A percentile compares a stretch with the other conserved stretches of the same genome.
Conservation (phyloP, 139 green algal genomes). For the Tetradesmus lagerheimii region DNA sequence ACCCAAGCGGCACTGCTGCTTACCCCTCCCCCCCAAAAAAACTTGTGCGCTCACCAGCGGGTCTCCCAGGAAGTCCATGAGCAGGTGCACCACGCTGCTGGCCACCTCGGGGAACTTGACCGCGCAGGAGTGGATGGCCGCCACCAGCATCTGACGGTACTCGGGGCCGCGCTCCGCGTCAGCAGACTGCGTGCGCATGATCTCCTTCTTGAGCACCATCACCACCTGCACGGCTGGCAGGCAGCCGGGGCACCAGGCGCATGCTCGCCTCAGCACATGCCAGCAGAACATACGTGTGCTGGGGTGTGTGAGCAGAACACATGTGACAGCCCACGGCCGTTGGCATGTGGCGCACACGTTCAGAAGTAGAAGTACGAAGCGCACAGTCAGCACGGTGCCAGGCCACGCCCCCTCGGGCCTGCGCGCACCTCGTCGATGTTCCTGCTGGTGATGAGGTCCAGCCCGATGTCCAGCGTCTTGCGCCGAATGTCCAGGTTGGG, state of each 20-base stretch:
- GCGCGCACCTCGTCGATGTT: conserved; percentile 66
- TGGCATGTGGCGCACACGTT: background rate
- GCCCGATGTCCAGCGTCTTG: conserved; percentile 95
- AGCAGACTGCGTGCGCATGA: conserved; percentile 94
- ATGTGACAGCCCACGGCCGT: no score
- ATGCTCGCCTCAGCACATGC: no score
- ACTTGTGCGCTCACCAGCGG: conserved; percentile 20
- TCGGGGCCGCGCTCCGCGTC: conserved; percentile 91
- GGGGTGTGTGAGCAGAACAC: background rate
- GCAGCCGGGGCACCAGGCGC: no score
- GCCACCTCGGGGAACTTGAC: conserved; percentile 97
- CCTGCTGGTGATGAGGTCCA: conserved; percentile 92
- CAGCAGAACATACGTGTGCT: background rate
- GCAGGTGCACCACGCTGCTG: conserved; percentile 90
- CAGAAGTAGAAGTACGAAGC: background rate
- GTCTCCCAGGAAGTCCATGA: conserved; percentile 99
- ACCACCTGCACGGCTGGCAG: conserved; percentile 75
- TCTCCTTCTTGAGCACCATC: conserved; percentile 97
- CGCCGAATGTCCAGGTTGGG: conserved; percentile 96
- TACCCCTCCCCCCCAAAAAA: no score
- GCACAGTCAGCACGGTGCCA: background rate
- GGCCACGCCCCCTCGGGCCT: no score
- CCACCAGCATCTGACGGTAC: conserved; percentile 96
- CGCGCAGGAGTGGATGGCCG: conserved; percentile 95
- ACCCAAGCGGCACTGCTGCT: no score